Evolutionary conservation across 352 stramenopile genomes (phyloP).

Genomic region (Globisporangium paddicum): DNA sequence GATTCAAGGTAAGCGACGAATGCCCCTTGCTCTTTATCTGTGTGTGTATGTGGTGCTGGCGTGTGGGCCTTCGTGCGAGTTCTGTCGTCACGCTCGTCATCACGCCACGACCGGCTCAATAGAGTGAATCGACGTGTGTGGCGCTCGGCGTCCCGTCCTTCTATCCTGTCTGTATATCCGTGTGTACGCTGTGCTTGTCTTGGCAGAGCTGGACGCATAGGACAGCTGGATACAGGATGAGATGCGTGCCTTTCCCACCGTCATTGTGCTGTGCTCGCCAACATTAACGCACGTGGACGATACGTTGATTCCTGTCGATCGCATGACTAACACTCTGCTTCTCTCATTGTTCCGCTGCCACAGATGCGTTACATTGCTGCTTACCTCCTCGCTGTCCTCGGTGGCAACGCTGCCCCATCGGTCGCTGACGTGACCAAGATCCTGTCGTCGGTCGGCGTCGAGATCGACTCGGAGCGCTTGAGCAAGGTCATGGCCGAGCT

Average conservation of each 20-base stretch:
- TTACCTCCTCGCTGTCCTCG: conserved; percentile 95
- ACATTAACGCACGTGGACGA: too few species aligned
- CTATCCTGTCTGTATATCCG: not conserved
- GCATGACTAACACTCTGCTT: not conserved
- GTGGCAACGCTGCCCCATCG: conserved; percentile 87
- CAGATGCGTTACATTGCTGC: conserved; percentile 97
- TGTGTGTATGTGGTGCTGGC: not conserved
- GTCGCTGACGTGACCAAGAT: conserved; percentile 91
- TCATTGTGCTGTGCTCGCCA: not conserved
- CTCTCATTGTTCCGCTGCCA: not conserved
- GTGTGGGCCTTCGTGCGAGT: not conserved
- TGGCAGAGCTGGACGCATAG: not conserved
- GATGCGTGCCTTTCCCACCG: not conserved
- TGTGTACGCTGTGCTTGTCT: not conserved
- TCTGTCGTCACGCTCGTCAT: not conserved
- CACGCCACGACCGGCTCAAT: not conserved
- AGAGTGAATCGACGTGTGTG: too few species aligned
- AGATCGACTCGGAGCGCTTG: conserved; percentile 76
- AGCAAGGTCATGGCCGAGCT: conserved; percentile 74
- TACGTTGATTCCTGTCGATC: too few species aligned
- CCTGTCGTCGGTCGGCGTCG: conserved; percentile 86
- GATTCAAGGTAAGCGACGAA: conserved; percentile 78
- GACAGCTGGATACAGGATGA: not conserved
- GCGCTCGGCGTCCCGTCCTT: not conserved
- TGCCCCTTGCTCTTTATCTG: conserved; percentile 1